Percentiles rank a stretch among this genome's conserved stretches.
These are phyloP conservation scores for Cordyceps fumosorosea DNA, from an alignment of 2,329 filamentous ascomycete genomes.

Conservation along the genomic window DNA sequence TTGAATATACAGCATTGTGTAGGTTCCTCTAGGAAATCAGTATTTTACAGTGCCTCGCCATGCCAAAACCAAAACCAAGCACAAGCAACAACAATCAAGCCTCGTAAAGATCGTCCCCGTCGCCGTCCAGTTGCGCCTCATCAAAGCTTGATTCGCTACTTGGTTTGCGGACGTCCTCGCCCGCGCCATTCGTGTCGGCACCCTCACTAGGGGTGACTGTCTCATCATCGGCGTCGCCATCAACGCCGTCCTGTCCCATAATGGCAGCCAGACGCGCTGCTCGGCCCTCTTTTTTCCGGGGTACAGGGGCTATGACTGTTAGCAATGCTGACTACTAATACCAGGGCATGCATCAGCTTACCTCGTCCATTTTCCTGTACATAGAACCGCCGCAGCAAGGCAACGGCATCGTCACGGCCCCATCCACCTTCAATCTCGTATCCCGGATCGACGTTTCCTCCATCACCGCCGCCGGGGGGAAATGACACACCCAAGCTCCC, in stretches of 20 bases:
- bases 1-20: background rate
- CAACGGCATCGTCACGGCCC: slow-evolving; percentile 87
- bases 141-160: slow-evolving; percentile 8
- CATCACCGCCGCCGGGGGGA: slow-evolving; percentile 41
- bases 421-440: slow-evolving; percentile 83
- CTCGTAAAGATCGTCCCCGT: background rate
- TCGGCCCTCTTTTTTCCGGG: slow-evolving; percentile 49
- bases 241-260: slow-evolving; percentile 37
- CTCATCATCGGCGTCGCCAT: slow-evolving; percentile 2
- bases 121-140: background rate
- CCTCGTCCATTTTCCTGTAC: slow-evolving; percentile 95
- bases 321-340: slow-evolving; percentile 12
- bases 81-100: background rate
- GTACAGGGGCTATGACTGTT: slow-evolving; percentile 37
- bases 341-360: slow-evolving; percentile 29
- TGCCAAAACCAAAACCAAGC: background rate
- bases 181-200: slow-evolving; percentile 3
- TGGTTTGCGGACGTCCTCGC: background rate
- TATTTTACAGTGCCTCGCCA: slow-evolving; percentile 6
- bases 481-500: slow-evolving; percentile 32
- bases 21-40: background rate
- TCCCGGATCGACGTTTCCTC: slow-evolving; percentile 66
- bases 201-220: slow-evolving; percentile 8
- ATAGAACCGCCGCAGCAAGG: slow-evolving; percentile 87
- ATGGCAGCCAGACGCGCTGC: slow-evolving; percentile 47